phyloP scores from a whole-genome alignment of 2,329 filamentous ascomycete species.

The Dothidotthia symphoricarpi region DNA sequence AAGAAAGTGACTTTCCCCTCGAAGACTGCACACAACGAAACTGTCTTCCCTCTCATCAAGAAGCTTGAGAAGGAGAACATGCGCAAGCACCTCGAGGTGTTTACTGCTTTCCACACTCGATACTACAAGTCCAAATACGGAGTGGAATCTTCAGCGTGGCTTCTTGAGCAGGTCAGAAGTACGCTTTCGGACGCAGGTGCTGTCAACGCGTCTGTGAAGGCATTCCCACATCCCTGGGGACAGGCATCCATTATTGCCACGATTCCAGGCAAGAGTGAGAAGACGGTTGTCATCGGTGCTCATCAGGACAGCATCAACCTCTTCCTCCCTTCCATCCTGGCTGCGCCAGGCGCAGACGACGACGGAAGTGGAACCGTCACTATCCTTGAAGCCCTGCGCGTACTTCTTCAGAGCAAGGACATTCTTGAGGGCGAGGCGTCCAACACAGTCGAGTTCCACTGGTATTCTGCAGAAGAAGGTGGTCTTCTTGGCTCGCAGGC shows the following conservation, averaged over 20 bases:
- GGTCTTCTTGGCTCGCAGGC: constrained; percentile 85
- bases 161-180: constrained; percentile 70
- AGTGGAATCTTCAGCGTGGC: constrained; percentile 82
- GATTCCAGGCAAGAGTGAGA: constrained; percentile 80
- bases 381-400: constrained; percentile 85
- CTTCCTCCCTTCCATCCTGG: constrained; percentile 77
- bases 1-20: constrained; percentile 63
- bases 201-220: constrained; percentile 65
- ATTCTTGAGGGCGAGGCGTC: constrained; percentile 68
- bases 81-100: constrained; percentile 71
- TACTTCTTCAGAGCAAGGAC: constrained; percentile 70
- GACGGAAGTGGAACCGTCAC: constrained; percentile 92
- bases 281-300: constrained; percentile 83
- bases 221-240: constrained; percentile 80
- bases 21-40: constrained; percentile 63
- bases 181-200: constrained; percentile 72
- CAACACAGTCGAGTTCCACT: constrained; percentile 95
- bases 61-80: constrained; percentile 74
- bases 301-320: constrained; percentile 85
- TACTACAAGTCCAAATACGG: constrained; percentile 81
- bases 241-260: constrained; percentile 90
- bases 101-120: constrained; percentile 76
- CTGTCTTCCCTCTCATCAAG: constrained; percentile 65
- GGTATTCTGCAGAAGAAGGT: constrained; percentile 89
- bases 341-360: constrained; percentile 91